A percentile compares a stretch with the other conserved stretches of the same genome.
Conservation (phyloP, 2,329 filamentous ascomycete genomes). For the Aspergillus sp. region DNA sequence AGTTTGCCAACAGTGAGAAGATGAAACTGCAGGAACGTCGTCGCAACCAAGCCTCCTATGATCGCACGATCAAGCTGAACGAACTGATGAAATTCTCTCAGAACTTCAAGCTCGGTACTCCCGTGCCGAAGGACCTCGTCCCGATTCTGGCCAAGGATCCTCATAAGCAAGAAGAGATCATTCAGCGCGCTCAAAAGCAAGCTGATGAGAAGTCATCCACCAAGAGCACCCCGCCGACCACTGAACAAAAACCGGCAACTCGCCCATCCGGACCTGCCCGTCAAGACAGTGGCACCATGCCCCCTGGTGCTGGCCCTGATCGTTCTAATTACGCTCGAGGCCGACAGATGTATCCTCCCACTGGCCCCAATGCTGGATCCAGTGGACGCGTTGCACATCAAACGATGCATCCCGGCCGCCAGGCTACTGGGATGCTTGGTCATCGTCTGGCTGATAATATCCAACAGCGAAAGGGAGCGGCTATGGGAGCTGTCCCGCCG, state of each 20-base stretch:
- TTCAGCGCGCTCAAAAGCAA: slow-evolving; percentile 79
- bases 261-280: slow-evolving; percentile 48
- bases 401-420: slow-evolving; percentile 40
- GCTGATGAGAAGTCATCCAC: slow-evolving; percentile 57
- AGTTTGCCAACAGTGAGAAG: slow-evolving; percentile 63
- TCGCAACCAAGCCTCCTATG: slow-evolving; percentile 58
- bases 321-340: slow-evolving; percentile 49
- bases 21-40: slow-evolving; percentile 58
- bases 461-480: slow-evolving; percentile 50
- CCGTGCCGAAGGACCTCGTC: slow-evolving; percentile 86
- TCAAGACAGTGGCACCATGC: slow-evolving; percentile 39
- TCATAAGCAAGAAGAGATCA: slow-evolving; percentile 88
- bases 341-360: slow-evolving; percentile 47
- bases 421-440: slow-evolving; percentile 47
- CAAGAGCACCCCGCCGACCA: slow-evolving; percentile 45
- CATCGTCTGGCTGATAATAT: slow-evolving; percentile 53
- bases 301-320: slow-evolving; percentile 42
- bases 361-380: slow-evolving; percentile 45
- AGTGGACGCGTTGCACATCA: slow-evolving; percentile 44
- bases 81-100: slow-evolving; percentile 94
- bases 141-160: slow-evolving; percentile 96
- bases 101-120: slow-evolving; percentile 91
- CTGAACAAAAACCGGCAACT: slow-evolving; percentile 54
- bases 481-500: slow-evolving; percentile 46
- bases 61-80: slow-evolving; percentile 89